Conservation (phyloP, 2,329 filamentous ascomycete species). For the Capronia coronata region DNA sequence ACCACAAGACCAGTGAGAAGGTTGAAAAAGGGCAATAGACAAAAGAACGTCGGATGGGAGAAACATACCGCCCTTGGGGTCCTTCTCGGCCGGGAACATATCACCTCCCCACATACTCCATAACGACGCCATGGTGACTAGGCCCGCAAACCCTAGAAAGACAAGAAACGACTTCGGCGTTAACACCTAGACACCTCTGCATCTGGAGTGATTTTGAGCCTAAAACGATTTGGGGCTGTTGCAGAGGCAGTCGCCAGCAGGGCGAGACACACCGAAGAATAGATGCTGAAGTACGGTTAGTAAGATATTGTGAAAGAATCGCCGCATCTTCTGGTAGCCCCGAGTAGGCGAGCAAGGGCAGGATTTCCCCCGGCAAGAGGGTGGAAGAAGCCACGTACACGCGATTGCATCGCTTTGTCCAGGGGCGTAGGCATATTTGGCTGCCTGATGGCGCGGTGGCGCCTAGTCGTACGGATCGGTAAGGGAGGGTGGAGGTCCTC, state of each 20-base stretch:
- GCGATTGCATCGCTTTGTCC: slow-evolving; percentile 63
- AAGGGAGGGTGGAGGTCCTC: not conserved
- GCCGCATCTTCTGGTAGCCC: not conserved
- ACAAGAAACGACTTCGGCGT: slow-evolving; percentile 7
- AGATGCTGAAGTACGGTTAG: slow-evolving; percentile 39
- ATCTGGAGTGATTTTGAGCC: too few species aligned
- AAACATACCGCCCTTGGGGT: slow-evolving; percentile 70
- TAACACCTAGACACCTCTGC: too few species aligned
- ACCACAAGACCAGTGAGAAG: slow-evolving; percentile 16
- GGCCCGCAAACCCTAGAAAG: slow-evolving; percentile 64
- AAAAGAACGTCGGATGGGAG: not conserved
- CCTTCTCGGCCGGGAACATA: slow-evolving; percentile 66
- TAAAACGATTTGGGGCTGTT: not conserved
- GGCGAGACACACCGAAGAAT: slow-evolving; percentile 53
- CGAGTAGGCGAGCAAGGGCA: too few species aligned
- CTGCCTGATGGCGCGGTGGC: not conserved
- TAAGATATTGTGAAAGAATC: not conserved
- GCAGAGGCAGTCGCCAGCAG: not conserved
- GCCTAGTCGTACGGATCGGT: not conserved
- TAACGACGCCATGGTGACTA: slow-evolving; percentile 71
- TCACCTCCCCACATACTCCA: slow-evolving; percentile 83
- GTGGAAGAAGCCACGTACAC: slow-evolving; percentile 44
- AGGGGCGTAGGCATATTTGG: slow-evolving; percentile 59
- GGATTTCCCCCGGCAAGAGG: not conserved
- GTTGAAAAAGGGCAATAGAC: not conserved